These are phyloP conservation scores for Ustilago hordei DNA, from an alignment of 1,284 basidiomycete genomes.

Conservation along the genomic window DNA sequence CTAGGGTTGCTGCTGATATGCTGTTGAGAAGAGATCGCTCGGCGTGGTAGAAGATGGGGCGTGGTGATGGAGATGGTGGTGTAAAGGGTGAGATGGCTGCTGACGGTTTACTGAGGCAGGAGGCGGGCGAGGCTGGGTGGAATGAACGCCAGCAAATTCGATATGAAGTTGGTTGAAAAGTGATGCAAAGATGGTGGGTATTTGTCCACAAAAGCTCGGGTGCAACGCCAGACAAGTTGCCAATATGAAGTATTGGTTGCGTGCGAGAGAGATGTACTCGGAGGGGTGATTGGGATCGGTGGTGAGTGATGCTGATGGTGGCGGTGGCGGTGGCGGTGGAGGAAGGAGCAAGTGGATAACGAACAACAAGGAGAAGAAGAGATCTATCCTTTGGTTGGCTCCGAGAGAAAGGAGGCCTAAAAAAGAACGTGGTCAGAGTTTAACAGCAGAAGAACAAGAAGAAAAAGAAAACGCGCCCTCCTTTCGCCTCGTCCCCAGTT, in stretches of 20 bases:
- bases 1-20: neutral
- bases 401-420: neutral
- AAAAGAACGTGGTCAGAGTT: neutral
- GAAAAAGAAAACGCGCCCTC: neutral
- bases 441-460: neutral
- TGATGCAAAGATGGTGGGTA: conserved; percentile 3
- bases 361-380: too few relatives aligned
- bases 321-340: neutral
- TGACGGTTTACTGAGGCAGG: neutral
- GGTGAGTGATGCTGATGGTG: too few relatives aligned
- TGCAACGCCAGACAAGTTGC: neutral
- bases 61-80: neutral
- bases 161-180: conserved; percentile 11
- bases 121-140: neutral
- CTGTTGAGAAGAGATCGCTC: neutral
- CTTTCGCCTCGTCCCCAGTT: neutral
- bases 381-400: neutral
- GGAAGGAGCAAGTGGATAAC: neutral
- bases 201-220: neutral
- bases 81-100: too few relatives aligned
- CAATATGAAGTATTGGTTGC: neutral
- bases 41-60: neutral
- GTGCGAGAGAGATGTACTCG: neutral
- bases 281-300: too few relatives aligned
- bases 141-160: neutral